Base-by-base conservation (phyloP, 2,329 filamentous ascomycete genomes). In the Chaetomium globosum region DNA sequence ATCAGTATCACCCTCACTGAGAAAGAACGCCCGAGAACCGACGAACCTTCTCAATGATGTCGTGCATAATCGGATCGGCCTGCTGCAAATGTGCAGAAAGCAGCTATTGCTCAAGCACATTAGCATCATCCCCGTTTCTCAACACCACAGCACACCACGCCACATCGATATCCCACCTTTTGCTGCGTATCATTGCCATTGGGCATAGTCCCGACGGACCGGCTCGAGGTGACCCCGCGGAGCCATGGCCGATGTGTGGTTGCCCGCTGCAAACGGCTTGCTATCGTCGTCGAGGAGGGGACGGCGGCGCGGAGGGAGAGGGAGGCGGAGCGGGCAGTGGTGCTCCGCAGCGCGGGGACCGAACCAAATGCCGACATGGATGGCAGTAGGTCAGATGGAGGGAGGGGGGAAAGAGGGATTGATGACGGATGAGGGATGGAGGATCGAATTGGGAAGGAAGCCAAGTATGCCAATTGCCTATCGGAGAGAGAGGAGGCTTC, bases 21-120 rank as follows among this genome's bases (percentile, higher is more conserved):
- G 19, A n/a, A n/a, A 9, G 2, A 13, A 5, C 1, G 4, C 4
- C 8, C 7, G 1, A 5, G 16, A 2, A 2, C 51, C 8, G 4
- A 64, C 39, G n/a, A 28, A 96, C 93, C 85, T 93, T 94, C 78
- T 96, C 90, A 72, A 98, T 87, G 73, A 98, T 97, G 61, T 91
- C 87, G 77, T 88, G 96, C 70, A 98, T 89, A 58, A 88, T 83
- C 53, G 94, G 92, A 77, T 98, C 95, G 70, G 92, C 92, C 73
- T 95, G 85, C 75, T 93, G 84, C 60, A 99, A 85, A 75, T 90
- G 83, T 64, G 90, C 85, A 55, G 90, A 86, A 61, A 99, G 88
- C 63, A 97, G 81, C 93, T 97, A 71, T 60, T 97, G 71, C 53
- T 19, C n/a, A 16, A 16, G 39, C 39, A 16, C 39, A 43, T 10